Evolutionary conservation across 495 filamentous ascomycete genomes (phyloP), one percentile per base, ranked within the genome.

Genomic region (Staphylotrichum longicolle): DNA sequence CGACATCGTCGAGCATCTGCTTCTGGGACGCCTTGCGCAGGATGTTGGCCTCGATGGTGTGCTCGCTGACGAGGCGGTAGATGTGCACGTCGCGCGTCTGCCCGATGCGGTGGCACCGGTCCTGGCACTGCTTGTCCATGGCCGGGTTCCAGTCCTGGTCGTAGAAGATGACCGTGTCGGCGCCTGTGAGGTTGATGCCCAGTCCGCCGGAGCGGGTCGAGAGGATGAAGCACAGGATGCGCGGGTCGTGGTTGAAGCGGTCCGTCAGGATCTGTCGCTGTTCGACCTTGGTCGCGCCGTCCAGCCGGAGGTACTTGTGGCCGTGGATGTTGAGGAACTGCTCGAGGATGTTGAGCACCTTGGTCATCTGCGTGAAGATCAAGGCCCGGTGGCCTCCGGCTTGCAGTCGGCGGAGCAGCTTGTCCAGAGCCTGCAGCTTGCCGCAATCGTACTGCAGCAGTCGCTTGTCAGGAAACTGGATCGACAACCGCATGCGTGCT

Each of bases 291-390:
- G 95, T 98, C 15, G 89, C 85, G 42, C 95, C 95, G 67, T 99
- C 95, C 9, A 99, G 86, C 34, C 95, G 91, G 4, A 73, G 69
- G 46, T 99, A 99, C 35, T 93, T 94, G 73, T 98, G 90, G 1
- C 92, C 92, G 68, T 98, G 94, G 60, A 99, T 97, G 72, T 97
- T 98, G 69, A 99, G 85, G 70, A 98, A 99, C 60, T 93, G 92
- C 68, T 99, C 95, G 15, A 99, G 83, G 61, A 99, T 94, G 74
- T 99, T 93, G 5, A 99, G 86, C 65, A 98, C 94, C 71, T 93
- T 96, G 33, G 95, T 98, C 95, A 99, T 99, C 68, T 99, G 95
- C 2, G 95, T 98, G 77, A 99, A 99, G 72, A 99, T 98, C 37
- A 99, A 78, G 5, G 91, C 93, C 6, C 95, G 90, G 69, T 97